Evolutionary conservation across 208 protist species (phyloP).

Genomic region (Crithidia bombi): DNA sequence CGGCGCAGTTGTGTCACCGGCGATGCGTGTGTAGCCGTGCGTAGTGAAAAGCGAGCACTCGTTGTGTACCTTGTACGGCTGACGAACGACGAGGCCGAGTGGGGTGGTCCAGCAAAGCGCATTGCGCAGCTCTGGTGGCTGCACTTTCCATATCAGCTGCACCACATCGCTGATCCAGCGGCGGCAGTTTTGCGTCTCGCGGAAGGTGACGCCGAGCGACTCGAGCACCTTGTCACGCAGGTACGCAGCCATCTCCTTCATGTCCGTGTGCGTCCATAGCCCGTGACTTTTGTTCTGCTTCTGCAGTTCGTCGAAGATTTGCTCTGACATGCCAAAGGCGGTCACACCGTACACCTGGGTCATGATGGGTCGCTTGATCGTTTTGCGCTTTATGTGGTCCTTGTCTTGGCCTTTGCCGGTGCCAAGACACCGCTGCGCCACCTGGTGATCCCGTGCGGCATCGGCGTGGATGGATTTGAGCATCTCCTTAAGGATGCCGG

Average conservation of each 20-base stretch:
- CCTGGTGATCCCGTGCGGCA: conserved; percentile 73
- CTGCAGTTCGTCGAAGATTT: conserved; percentile 93
- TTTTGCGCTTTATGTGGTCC: conserved; percentile 95
- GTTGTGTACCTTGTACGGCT: conserved; percentile 94
- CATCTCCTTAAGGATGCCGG: conserved; percentile 94
- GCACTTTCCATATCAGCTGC: conserved; percentile 74
- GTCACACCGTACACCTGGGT: conserved; percentile 98
- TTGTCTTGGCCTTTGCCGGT: conserved; percentile 85
- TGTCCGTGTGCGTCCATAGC: conserved; percentile 89
- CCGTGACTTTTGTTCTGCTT: conserved; percentile 93
- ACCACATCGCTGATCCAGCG: conserved; percentile 84
- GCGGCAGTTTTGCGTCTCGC: conserved; percentile 89
- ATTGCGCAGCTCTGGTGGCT: conserved; percentile 83
- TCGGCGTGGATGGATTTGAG: conserved; percentile 86
- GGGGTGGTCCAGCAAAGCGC: conserved; percentile 96
- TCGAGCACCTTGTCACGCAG: conserved; percentile 90
- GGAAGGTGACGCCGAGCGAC: conserved; percentile 88
- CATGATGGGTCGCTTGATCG: conserved; percentile 99
- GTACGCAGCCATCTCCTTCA: conserved; percentile 91
- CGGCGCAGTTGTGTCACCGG: conserved; percentile 69
- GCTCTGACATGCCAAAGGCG: conserved; percentile 95
- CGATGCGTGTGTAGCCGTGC: conserved; percentile 74
- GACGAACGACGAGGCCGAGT: conserved; percentile 96
- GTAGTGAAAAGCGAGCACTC: conserved; percentile 84
- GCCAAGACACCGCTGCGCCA: conserved; percentile 87